Evolutionary conservation across 2,329 filamentous ascomycete species (phyloP), one percentile per base, ranked within the genome.

Genomic region (Beauveria brongniartii): DNA sequence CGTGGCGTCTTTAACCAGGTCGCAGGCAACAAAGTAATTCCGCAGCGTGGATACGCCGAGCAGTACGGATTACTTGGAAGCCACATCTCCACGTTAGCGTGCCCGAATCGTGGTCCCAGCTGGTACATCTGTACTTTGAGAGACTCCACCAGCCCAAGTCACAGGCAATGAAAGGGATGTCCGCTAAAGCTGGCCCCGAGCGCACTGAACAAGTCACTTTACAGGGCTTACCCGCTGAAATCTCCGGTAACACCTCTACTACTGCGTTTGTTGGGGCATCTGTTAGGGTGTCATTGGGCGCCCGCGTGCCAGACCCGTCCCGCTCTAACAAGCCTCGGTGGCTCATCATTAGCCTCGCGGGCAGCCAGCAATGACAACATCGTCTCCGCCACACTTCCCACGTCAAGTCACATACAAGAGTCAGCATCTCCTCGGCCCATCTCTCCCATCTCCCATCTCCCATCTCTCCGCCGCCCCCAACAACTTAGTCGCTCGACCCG

Each of bases 351-450:
- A 30, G 53, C 53, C 40, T 34, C 14, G 9, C 6, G 41, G 41
- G 16, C 41, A 12, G 41, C 41, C 52, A 43, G 57, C 62, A 24
- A 65, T 65, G 65, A 67, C 65, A 63, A 61, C 65, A 66, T 67
- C 62, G 57, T 46, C 48, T 51, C 44, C 43, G 34, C 63, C 43
- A 34, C n/a, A n/a, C 8, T 24, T 8, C 22, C 10, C 46, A 18
- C 46, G 46, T 46, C 43, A 20, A 20, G 56, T 52, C 46, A 18
- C 43, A 37, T 50, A 40, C n/a, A 37, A 37, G 12, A 37, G 12
- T 26, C 46, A 34, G 18, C 55, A 41, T 26, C 55, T 34, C 44
- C 52, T 37, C 18, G 41, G 30, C 57, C 59, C 54, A 58, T 54
- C 51, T 50, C 54, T 37, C 12, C 34, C 34, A 37, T 37, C 34